phyloP scores from a whole-genome alignment of 768 basidiomycete species.

The Phaffia australis region DNA sequence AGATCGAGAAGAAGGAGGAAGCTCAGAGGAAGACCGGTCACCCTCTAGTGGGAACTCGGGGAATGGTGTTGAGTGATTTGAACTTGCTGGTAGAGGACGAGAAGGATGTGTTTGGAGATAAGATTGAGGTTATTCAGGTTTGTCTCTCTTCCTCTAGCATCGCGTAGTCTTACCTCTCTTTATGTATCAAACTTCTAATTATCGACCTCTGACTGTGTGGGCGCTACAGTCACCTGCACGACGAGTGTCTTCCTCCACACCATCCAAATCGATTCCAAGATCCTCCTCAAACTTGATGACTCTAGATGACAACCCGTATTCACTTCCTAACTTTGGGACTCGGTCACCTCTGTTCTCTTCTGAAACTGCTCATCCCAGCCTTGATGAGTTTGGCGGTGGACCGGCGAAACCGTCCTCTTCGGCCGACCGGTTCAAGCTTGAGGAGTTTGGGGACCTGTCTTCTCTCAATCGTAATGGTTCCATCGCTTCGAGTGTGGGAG shows the following conservation, averaged over 20 bases:
- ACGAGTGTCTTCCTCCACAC: neutral
- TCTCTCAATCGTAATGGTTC: no score
- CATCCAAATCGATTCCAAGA: neutral
- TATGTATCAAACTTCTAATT: no score
- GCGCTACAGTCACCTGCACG: slow-evolving; percentile 2
- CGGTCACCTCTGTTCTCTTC: slow-evolving; percentile 5
- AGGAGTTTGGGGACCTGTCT: neutral
- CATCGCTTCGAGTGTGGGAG: no score
- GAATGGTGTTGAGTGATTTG: neutral
- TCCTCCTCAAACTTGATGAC: neutral
- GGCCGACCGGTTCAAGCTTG: slow-evolving; percentile 12
- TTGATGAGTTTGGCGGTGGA: slow-evolving; percentile 19
- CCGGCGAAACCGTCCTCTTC: slow-evolving; percentile 21
- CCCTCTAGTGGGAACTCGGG: no score
- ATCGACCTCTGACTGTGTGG: neutral
- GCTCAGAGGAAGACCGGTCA: no score
- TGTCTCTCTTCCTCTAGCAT: neutral
- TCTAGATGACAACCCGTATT: neutral
- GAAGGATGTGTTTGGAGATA: slow-evolving; percentile 10
- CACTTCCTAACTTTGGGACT: slow-evolving; percentile 3
- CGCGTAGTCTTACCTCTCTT: neutral
- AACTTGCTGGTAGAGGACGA: neutral
- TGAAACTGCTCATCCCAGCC: slow-evolving; percentile 1
- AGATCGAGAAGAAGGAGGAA: neutral
- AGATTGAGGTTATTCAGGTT: neutral